Conservation (phyloP, 192 early-diverging fungal species). For the Umbelopsis vinacea region DNA sequence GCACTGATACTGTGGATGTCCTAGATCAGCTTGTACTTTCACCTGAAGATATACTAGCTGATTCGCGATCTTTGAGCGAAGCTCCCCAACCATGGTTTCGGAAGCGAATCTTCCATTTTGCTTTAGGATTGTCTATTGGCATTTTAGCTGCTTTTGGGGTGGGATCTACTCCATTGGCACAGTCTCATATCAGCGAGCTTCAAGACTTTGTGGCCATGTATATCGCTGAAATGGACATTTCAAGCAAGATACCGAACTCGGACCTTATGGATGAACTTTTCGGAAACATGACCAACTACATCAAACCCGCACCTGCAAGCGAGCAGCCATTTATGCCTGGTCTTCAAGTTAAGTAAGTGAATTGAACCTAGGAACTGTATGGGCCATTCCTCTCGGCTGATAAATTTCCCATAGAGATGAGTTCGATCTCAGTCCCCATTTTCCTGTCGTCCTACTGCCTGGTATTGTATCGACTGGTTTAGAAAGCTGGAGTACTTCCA, state of each 20-base stretch:
- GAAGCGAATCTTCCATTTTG: slow-evolving; percentile 36
- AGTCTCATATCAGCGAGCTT: slow-evolving; percentile 39
- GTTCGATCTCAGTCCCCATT: slow-evolving; percentile 43
- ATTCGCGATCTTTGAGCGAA: slow-evolving; percentile 13
- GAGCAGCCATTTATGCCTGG: slow-evolving; percentile 61
- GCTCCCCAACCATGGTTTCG: slow-evolving; percentile 28
- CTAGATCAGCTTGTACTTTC: background rate
- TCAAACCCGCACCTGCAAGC: slow-evolving; percentile 46
- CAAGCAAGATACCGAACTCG: slow-evolving; percentile 65
- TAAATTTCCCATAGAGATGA: slow-evolving; percentile 29
- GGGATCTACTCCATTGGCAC: slow-evolving; percentile 46
- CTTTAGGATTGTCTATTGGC: slow-evolving; percentile 30
- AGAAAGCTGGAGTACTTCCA: slow-evolving; percentile 84
- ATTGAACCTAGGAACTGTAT: slow-evolving; percentile 8
- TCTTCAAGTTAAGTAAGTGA: slow-evolving; percentile 20
- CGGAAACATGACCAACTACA: slow-evolving; percentile 64
- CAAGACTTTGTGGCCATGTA: slow-evolving; percentile 47
- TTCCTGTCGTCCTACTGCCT: slow-evolving; percentile 81
- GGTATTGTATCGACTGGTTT: slow-evolving; percentile 89
- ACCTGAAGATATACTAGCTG: slow-evolving; percentile 35
- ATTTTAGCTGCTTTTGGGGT: slow-evolving; percentile 34
- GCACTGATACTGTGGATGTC: too few species aligned
- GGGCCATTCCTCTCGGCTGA: slow-evolving; percentile 8
- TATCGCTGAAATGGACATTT: slow-evolving; percentile 68
- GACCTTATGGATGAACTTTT: slow-evolving; percentile 73